These are phyloP conservation scores for Lachnellula occidentalis DNA, from an alignment of 2,329 filamentous ascomycete genomes.

Conservation along the genomic window DNA sequence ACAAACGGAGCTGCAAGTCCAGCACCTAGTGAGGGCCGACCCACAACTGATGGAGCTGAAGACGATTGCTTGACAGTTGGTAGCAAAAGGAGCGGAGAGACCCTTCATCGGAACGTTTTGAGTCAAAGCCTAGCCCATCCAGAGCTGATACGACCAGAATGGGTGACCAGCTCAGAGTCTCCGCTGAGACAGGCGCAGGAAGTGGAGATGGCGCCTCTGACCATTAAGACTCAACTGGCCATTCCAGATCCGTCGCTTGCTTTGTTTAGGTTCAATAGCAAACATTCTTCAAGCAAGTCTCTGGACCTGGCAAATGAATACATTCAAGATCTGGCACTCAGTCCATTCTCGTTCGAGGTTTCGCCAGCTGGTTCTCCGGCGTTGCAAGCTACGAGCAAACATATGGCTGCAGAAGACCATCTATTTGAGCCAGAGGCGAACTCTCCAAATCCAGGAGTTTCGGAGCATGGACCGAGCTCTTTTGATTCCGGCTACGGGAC, in stretches of 20 bases:
- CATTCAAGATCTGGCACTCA: constrained; percentile 25
- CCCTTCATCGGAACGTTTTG: constrained; percentile 9
- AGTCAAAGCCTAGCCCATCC: constrained; percentile 18
- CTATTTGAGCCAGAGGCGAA: constrained; percentile 36
- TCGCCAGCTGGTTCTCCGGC: constrained; percentile 29
- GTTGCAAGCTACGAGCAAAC: constrained; percentile 43
- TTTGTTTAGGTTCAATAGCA: constrained; percentile 17
- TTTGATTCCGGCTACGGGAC: constrained; percentile 25
- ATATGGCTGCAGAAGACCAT: constrained; percentile 42
- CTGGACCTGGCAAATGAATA: constrained; percentile 22
- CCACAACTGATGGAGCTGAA: constrained; percentile 13
- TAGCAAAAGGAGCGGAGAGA: neutral
- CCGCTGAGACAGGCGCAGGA: constrained; percentile 17
- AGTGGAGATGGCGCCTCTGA: constrained; percentile 8
- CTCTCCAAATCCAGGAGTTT: constrained; percentile 11
- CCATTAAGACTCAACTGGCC: constrained; percentile 12
- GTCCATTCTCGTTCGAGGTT: constrained; percentile 33
- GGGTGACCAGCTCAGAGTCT: constrained; percentile 20
- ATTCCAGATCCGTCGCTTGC: constrained; percentile 14
- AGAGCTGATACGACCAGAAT: constrained; percentile 16
- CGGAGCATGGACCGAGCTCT: constrained; percentile 10
- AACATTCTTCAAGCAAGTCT: constrained; percentile 19
- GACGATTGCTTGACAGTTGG: constrained; percentile 17
- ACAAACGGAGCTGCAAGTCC: constrained; percentile 54
- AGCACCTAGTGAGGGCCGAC: constrained; percentile 33